Evolutionary conservation across 2,329 filamentous ascomycete genomes (phyloP).

Genomic region (Nannizziopsis arthrosporioides): DNA sequence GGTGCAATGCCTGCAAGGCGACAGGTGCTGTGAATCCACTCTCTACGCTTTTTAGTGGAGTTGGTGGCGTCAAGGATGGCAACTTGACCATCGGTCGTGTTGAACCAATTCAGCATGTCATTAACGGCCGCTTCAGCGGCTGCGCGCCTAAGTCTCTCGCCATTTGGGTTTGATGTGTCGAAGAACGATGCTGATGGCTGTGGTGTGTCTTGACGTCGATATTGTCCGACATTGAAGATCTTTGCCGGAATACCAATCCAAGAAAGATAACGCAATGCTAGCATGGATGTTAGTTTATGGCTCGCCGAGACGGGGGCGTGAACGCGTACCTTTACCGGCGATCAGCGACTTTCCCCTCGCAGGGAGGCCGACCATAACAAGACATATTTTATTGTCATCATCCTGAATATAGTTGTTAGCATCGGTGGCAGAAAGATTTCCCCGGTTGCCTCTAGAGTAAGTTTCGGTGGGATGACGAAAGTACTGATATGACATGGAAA

Average conservation of each 20-base stretch:
- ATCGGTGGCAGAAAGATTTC: not conserved
- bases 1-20: constrained; percentile 69
- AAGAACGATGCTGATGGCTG: constrained; percentile 93
- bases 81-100: constrained; percentile 62
- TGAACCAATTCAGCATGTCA: constrained; percentile 94
- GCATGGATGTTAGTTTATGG: constrained; percentile 3
- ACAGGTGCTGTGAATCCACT: constrained; percentile 81
- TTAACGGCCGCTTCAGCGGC: constrained; percentile 83
- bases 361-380: constrained; percentile 96
- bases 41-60: constrained; percentile 75
- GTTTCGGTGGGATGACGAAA: not conserved
- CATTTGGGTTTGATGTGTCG: constrained; percentile 77
- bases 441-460: not conserved
- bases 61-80: constrained; percentile 96
- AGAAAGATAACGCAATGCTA: constrained; percentile 83
- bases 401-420: constrained; percentile 45
- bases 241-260: constrained; percentile 92
- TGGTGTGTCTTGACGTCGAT: constrained; percentile 78
- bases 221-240: constrained; percentile 95
- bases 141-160: constrained; percentile 74
- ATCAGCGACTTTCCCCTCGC: constrained; percentile 96
- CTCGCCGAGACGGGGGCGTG: not conserved
- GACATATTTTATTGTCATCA: constrained; percentile 92
- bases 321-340: constrained; percentile 70
- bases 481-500: not conserved